phyloP scores from a whole-genome alignment of 495 filamentous ascomycete genomes.

The Letharia lupina region DNA sequence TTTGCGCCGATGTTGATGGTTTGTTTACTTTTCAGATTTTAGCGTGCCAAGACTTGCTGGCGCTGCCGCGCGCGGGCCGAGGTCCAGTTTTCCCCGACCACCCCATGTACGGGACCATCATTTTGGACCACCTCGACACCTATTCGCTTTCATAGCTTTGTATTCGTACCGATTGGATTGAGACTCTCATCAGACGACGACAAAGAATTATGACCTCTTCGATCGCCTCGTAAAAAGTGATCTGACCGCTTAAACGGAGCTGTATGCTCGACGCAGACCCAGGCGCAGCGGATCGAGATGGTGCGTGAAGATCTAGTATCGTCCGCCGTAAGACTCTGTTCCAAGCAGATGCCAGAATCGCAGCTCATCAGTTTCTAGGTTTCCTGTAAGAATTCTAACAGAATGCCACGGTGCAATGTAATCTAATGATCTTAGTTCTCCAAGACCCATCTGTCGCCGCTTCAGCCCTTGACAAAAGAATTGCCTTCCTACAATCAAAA shows the following conservation, averaged over 20 bases:
- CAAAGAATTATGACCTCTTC: not conserved
- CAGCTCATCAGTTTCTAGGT: conserved; percentile 44
- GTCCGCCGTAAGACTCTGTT: conserved; percentile 56
- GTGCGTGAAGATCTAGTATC: conserved; percentile 76
- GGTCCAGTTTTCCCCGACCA: conserved; percentile 7
- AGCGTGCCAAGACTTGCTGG: conserved; percentile 11
- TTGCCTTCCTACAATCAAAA: conserved; percentile 92
- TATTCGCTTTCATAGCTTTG: not conserved
- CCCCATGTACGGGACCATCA: not conserved
- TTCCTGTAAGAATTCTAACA: conserved; percentile 32
- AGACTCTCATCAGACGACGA: not conserved
- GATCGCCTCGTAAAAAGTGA: not conserved
- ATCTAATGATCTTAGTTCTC: conserved; percentile 53
- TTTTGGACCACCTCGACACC: not conserved
- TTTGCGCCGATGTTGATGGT: not conserved
- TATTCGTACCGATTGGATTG: not conserved
- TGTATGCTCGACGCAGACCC: not conserved
- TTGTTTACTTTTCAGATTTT: not conserved
- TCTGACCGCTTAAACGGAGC: not conserved
- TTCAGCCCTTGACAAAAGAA: conserved; percentile 82
- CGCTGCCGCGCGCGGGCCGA: conserved; percentile 14
- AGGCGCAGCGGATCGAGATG: conserved; percentile 40
- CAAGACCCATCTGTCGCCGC: conserved; percentile 86
- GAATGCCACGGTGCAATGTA: conserved; percentile 2
- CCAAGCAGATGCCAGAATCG: conserved; percentile 1